Base-by-base conservation (phyloP, 768 basidiomycete species). In the Amanita thiersii region DNA sequence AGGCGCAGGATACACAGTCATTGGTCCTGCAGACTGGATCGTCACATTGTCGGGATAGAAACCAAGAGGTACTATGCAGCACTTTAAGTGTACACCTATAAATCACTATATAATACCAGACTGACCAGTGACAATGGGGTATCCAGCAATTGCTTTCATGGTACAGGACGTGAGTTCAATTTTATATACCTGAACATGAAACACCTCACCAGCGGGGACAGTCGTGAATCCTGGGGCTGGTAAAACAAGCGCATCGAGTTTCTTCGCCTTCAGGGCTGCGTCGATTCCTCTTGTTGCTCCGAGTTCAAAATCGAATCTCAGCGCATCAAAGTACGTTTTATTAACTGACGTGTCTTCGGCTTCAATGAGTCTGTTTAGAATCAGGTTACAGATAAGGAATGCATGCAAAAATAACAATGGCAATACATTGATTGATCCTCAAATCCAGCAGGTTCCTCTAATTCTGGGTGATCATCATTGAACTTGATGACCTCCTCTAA, bases 81-180 rank as follows among this genome's bases (percentile, higher is more conserved):
- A 30, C 21, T 30, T 8, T 25, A 39, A 32, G 20, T 40, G 21
- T 19, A 33, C 18, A 12, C 20, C 3, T 21, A 25, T 9, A 6
- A 19, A 28, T 2, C 41, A 2, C 4, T 18, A 21, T 3, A n/a
- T 20, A 33, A 4, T 18, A 40, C 31, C 8, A n/a, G 4, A 48
- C 62, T 50, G 32, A 74, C 79, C 78, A 17, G 80, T 79, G 26
- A 81, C 63, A 40, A 81, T 75, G 1, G 81, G 80, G 48, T 80
- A 81, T 5, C 79, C 81, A 3, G 76, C 74, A 42, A 81, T 70
- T 3, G 78, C 80, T 58, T 58, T 52, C 3, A 31, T 12, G 30
- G 21, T 31, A n/a, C 9, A 11, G 28, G 6, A 40, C 18, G 24
- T 20, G 12, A 18, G n/a, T 14, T 5, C 11, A 14, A 3, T 4